Evolutionary conservation across 2,329 filamentous ascomycete species (phyloP), one percentile per base, ranked within the genome.

Genomic region (Aureobasidium sp.): DNA sequence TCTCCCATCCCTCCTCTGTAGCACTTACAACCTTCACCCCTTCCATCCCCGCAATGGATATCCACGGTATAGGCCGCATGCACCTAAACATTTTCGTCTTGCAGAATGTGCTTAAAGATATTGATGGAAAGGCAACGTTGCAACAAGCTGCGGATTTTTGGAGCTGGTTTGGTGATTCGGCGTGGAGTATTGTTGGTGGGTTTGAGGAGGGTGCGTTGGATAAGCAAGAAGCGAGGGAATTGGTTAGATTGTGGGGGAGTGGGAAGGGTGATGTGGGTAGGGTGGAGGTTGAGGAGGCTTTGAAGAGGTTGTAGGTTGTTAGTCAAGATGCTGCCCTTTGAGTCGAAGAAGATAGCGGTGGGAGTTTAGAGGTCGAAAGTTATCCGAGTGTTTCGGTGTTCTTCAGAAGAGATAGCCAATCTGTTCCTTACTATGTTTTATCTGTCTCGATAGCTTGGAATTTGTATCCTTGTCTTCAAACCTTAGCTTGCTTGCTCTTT

Each of bases 91-190:
- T 97, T 53, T 82, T 97, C 29, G 94, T 99, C 44, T 79, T 99
- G 57, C 93, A 97, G 75, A 94, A 99, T 72, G 97, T 96, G 69
- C 84, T 99, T 61, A 96, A 96, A 78, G 96, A 96, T 67, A 87
- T 99, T 58, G 91, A 94, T 79, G 83, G 2, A 83, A 82, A 8
- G 86, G 89, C 3, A 4, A 81, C 83, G 62, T 78, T 93, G 30
- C 79, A 80, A 4, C 78, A 83, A 39, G 83, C 87, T 0, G 81
- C 84, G 25, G 81, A 83, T 62, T 93, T 88, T 75, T 92, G 86
- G 69, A 80, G 82, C 25, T 73, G 93, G 41, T 91, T 83, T 70
- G 86, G 86, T 5, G 84, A 81, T 72, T 77, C 80, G 63, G 75
- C 71, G 45, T 74, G 74, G 32, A 71, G 72, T 5, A 76, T 83